phyloP scores from a whole-genome alignment of 257 asterid species.

The Solanum verrucosum region DNA sequence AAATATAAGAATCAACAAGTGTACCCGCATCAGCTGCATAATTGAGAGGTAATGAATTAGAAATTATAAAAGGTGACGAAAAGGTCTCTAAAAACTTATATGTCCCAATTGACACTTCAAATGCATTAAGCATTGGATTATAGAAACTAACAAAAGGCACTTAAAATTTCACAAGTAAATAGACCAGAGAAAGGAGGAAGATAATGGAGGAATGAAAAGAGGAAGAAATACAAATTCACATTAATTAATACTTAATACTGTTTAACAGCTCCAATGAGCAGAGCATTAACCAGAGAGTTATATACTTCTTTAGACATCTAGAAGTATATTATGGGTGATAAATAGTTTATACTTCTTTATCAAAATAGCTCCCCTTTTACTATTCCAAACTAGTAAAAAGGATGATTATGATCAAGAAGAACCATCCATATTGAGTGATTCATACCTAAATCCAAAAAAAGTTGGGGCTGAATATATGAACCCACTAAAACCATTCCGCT shows the following conservation, averaged over 20 bases:
- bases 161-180: not conserved
- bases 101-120: not conserved
- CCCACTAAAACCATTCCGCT: not conserved
- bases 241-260: not conserved
- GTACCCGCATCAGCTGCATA: conserved; percentile 78
- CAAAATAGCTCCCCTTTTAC: not conserved
- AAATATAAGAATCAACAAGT: conserved; percentile 73
- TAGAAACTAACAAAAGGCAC: not conserved
- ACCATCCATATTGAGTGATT: not conserved
- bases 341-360: not conserved
- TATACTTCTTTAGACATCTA: not conserved
- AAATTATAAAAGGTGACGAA: not conserved
- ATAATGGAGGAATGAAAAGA: not conserved
- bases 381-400: not conserved
- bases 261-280: not conserved
- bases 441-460: not conserved
- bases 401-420: not conserved
- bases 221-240: not conserved
- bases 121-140: not conserved
- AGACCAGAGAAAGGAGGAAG: not conserved
- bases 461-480: not conserved
- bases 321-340: not conserved
- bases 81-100: not conserved
- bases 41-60: conserved; percentile 6
- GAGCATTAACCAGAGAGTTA: not conserved